Conservation (phyloP, 805 yeast genomes). For the Priceomyces medius region DNA sequence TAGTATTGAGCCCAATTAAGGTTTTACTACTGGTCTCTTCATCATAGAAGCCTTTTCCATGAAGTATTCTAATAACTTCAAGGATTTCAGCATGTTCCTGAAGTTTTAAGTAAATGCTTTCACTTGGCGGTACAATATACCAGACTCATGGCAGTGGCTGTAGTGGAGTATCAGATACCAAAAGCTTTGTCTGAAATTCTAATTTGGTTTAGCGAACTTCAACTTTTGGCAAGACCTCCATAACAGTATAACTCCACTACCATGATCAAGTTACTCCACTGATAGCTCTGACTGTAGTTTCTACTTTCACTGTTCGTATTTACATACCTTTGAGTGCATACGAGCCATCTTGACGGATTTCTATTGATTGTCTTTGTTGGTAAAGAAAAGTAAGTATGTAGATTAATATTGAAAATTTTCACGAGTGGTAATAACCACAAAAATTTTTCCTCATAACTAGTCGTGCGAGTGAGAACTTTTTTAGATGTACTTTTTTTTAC, state of each 20-base stretch:
- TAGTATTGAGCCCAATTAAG: conserved; percentile 29
- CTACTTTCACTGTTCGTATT: conserved; percentile 3
- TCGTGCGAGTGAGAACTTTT: not conserved
- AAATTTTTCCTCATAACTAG: not conserved
- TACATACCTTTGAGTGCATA: conserved; percentile 96
- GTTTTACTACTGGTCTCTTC: not conserved
- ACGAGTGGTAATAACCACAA: not conserved
- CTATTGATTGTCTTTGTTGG: conserved; percentile 14
- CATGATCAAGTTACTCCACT: not conserved
- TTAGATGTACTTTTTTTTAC: not conserved
- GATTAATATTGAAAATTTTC: conserved; percentile 1
- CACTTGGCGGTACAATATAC: not conserved
- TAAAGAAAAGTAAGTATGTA: not conserved
- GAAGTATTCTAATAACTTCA: too few species aligned
- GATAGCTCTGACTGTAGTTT: not conserved
- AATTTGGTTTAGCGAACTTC: conserved; percentile 8
- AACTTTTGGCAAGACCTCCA: conserved; percentile 31
- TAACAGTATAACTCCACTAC: not conserved
- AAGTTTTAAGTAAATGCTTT: not conserved
- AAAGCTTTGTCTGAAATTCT: conserved; percentile 19
- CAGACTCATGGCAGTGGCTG: not conserved
- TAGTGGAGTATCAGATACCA: conserved; percentile 20
- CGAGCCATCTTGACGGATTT: conserved; percentile 92
- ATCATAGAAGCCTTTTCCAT: too few species aligned
- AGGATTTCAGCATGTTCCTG: too few species aligned